Conservation (phyloP, 2,329 filamentous ascomycete species). For the Exophiala oligosperma region DNA sequence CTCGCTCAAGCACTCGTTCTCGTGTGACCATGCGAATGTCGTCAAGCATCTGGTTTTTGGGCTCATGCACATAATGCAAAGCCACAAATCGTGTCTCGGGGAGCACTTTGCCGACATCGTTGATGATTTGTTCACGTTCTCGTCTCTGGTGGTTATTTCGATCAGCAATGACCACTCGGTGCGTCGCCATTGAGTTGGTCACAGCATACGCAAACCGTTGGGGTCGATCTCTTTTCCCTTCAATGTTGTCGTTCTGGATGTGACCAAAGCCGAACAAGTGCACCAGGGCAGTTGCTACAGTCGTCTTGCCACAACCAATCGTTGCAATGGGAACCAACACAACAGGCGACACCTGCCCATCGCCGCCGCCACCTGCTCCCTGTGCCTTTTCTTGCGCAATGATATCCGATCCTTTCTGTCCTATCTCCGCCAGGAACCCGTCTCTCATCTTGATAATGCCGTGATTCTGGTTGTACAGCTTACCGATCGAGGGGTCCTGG, state of each 20-base stretch:
- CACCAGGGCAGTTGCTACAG: constrained; percentile 75
- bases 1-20: constrained; percentile 76
- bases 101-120: constrained; percentile 66
- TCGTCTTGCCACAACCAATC: constrained; percentile 96
- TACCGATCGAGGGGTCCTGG: constrained; percentile 65
- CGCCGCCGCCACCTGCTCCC: constrained; percentile 32
- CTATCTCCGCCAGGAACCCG: constrained; percentile 80
- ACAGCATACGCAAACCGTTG: constrained; percentile 74
- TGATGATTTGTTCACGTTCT: constrained; percentile 84
- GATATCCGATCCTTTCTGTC: constrained; percentile 84
- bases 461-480: constrained; percentile 80
- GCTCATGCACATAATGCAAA: constrained; percentile 82
- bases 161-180: constrained; percentile 81
- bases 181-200: constrained; percentile 61
- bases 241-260: constrained; percentile 95
- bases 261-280: constrained; percentile 90
- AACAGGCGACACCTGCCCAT: constrained; percentile 16
- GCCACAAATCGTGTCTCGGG: constrained; percentile 73
- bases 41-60: constrained; percentile 60
- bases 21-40: constrained; percentile 73
- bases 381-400: constrained; percentile 63
- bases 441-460: constrained; percentile 91
- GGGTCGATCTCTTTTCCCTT: constrained; percentile 70
- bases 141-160: constrained; percentile 89
- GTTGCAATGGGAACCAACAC: constrained; percentile 90